These are phyloP conservation scores for Eutrema yunnanense DNA, from an alignment of 345 rosid genomes.

Conservation along the genomic window DNA sequence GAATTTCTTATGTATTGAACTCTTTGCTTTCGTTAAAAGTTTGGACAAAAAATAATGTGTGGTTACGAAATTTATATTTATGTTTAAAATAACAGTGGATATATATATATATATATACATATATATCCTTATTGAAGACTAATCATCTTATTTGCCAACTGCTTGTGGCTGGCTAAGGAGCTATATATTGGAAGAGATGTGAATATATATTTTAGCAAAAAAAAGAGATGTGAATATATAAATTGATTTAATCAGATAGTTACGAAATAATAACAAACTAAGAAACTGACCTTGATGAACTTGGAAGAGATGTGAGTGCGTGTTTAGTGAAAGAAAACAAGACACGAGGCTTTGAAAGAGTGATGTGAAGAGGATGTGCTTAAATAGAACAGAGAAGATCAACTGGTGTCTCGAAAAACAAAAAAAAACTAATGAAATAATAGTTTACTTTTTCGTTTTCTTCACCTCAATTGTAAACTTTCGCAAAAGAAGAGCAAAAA, in stretches of 20 bases:
- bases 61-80: neutral
- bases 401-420: slow-evolving; percentile 32
- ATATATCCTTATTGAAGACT: neutral
- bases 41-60: neutral
- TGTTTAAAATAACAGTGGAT: neutral
- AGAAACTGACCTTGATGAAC: slow-evolving; percentile 31
- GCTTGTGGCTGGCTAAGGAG: neutral
- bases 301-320: slow-evolving; percentile 5
- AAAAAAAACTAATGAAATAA: neutral
- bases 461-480: slow-evolving; percentile 42
- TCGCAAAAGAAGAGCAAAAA: slow-evolving; percentile 37
- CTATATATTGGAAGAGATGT: neutral
- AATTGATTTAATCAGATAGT: neutral
- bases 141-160: neutral
- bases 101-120: neutral
- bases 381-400: slow-evolving; percentile 44
- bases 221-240: neutral
- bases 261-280: neutral
- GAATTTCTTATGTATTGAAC: neutral
- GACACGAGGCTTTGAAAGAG: slow-evolving; percentile 22
- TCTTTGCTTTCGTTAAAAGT: neutral
- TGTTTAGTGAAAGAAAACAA: slow-evolving; percentile 5
- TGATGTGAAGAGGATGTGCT: slow-evolving; percentile 26
- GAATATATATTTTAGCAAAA: too few relatives aligned
- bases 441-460: slow-evolving; percentile 43